Base-by-base conservation (phyloP, 495 filamentous ascomycete species). In the Hypoxylon subgilvum region DNA sequence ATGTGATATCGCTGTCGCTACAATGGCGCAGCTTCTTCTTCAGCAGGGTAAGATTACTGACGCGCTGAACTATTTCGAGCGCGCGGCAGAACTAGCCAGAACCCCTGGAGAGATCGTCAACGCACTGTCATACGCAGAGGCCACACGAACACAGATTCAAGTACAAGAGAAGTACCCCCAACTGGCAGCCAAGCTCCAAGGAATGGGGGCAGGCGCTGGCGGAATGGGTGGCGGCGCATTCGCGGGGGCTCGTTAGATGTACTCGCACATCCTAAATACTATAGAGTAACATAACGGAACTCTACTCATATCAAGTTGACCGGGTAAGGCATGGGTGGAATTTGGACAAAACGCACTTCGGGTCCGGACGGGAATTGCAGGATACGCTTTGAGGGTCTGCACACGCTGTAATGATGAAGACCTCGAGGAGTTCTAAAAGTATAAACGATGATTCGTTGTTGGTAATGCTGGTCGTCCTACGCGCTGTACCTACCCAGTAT, bases 81-180 rank as follows among this genome's bases (percentile, higher is more conserved):
- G 90, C 23, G 94, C 94, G 1, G 94, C 94, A 9, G 90, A 96
- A 76, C 85, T 99, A 23, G 91, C 92, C n/a, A 79, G 94, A 42
- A 99, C 94, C 0, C 92, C 96, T 65, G 91, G 88, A 40, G 94
- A 99, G 76, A 89, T 97, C 45, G 82, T 97, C 61, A 99, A 97
- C 59, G 94, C 94, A 8, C 82, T 99, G 23, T 96, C 90, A 10
- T 99, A 99, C 72, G 94, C 94, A 10, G 94, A 99, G 74, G 94
- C 95, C 16, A 97, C 94, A 40, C 82, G 95, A 56, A 97, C 95
- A 49, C 94, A 99, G 76, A 81, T 99, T 31, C 89, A 97, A 78
- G 94, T 98, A 12, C 92, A 97, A 76, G 90, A 97, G 77, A 95
- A 96, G 74, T 97, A 98, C 68, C 94, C 94, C n/a, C 86, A 95